These are phyloP conservation scores for Boletus subparvulus DNA, from an alignment of 768 basidiomycete genomes.

Conservation along the genomic window DNA sequence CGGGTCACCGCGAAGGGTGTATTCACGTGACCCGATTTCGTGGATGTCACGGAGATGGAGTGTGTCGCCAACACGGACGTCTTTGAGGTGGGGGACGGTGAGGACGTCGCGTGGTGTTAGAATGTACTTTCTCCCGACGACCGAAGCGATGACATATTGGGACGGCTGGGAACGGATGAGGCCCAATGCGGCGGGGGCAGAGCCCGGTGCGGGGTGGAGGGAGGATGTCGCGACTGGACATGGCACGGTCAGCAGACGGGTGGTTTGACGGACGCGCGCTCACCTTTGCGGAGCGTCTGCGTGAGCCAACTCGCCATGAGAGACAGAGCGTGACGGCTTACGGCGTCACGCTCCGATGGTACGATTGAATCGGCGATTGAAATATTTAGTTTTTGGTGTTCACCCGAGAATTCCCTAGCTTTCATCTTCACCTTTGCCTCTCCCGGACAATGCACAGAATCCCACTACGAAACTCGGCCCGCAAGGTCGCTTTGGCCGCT, in stretches of 20 bases:
- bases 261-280: neutral
- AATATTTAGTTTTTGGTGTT: constrained; percentile 33
- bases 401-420: constrained; percentile 37
- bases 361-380: constrained; percentile 32
- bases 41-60: constrained; percentile 82
- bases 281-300: constrained; percentile 25
- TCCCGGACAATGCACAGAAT: constrained; percentile 74
- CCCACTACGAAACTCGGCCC: constrained; percentile 80
- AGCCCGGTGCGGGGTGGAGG: constrained; percentile 24
- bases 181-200: constrained; percentile 64
- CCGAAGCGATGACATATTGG: constrained; percentile 86
- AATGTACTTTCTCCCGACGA: constrained; percentile 86
- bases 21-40: constrained; percentile 95
- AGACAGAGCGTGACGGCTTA: constrained; percentile 9
- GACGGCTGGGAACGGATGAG: constrained; percentile 89
- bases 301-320: constrained; percentile 27
- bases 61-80: constrained; percentile 82
- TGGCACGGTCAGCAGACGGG: constrained; percentile 1
- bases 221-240: constrained; percentile 25
- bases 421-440: constrained; percentile 46
- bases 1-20: constrained; percentile 81
- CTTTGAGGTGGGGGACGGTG: constrained; percentile 88
- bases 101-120: constrained; percentile 88
- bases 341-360: constrained; percentile 11
- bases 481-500: constrained; percentile 72